A percentile compares a stretch with the other conserved stretches of the same genome.
Conservation (phyloP, 2,329 filamentous ascomycete species). For the Colletotrichum trifolii region DNA sequence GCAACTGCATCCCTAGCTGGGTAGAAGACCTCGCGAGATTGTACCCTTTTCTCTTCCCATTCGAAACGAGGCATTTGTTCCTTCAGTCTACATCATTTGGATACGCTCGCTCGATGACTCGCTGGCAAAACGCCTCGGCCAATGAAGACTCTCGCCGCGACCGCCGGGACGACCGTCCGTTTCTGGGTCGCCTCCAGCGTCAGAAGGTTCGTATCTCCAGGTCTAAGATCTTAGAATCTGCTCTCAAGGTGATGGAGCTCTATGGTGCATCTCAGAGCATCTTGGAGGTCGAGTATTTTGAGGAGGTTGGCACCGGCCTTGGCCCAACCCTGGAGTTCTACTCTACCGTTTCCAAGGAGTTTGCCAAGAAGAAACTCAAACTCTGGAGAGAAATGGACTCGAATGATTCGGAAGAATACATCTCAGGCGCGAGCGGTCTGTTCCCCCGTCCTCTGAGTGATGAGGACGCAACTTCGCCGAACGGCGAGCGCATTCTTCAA, state of each 20-base stretch:
- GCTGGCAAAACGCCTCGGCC: constrained; percentile 93
- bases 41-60: constrained; percentile 97
- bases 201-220: constrained; percentile 99
- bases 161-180: constrained; percentile 89
- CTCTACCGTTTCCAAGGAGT: constrained; percentile 95
- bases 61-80: constrained; percentile 96
- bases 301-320: constrained; percentile 95
- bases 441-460: constrained; percentile 93
- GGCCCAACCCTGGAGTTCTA: constrained; percentile 98
- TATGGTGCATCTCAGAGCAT: constrained; percentile 98
- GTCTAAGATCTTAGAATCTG: constrained; percentile 94
- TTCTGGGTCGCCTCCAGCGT: constrained; percentile 89
- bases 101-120: constrained; percentile 95
- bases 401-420: constrained; percentile 79
- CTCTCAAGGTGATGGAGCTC: constrained; percentile 97
- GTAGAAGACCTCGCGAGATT: constrained; percentile 92
- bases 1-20: constrained; percentile 95
- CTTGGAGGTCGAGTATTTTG: constrained; percentile 97
- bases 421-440: constrained; percentile 84
- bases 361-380: constrained; percentile 96
- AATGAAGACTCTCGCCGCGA: constrained; percentile 84
- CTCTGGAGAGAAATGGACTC: constrained; percentile 94
- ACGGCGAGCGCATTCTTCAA: constrained; percentile 88
- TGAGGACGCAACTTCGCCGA: constrained; percentile 77
- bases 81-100: constrained; percentile 98